Evolutionary conservation across 352 stramenopile species (phyloP).

Genomic region (Phytophthora tentaculata): DNA sequence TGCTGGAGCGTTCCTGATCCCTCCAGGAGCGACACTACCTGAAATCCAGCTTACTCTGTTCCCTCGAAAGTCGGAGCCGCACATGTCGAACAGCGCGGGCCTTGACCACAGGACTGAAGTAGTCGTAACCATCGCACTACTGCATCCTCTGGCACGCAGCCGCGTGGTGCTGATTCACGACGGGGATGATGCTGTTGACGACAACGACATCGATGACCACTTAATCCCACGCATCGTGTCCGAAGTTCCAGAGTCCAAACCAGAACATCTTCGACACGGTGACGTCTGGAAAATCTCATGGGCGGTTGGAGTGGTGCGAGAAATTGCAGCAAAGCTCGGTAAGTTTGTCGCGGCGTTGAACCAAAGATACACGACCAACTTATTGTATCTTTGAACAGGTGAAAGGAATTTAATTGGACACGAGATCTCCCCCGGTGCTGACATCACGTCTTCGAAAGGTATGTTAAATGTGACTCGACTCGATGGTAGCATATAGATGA

Average conservation of each 20-base stretch:
- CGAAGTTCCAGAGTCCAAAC: slow-evolving; percentile 51
- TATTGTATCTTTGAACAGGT: slow-evolving; percentile 23
- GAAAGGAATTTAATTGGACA: slow-evolving; percentile 46
- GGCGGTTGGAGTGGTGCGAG: slow-evolving; percentile 61
- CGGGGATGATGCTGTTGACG: slow-evolving; percentile 40
- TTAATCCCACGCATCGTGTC: slow-evolving; percentile 54
- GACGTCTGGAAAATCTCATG: slow-evolving; percentile 75
- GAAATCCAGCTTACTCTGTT: slow-evolving; percentile 92
- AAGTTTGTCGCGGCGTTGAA: slow-evolving; percentile 5
- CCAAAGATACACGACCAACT: background rate
- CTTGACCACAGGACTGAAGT: slow-evolving; percentile 60
- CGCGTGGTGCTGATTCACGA: slow-evolving; percentile 46
- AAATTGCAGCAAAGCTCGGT: slow-evolving; percentile 60
- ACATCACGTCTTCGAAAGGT: slow-evolving; percentile 43
- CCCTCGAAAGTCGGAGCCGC: slow-evolving; percentile 80
- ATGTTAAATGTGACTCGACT: too few relatives aligned
- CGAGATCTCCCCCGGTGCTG: slow-evolving; percentile 51
- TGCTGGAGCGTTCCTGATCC: slow-evolving; percentile 76
- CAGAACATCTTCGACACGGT: slow-evolving; percentile 54
- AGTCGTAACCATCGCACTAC: slow-evolving; percentile 84
- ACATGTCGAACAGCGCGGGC: slow-evolving; percentile 56
- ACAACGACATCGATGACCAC: slow-evolving; percentile 46
- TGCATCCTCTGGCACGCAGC: slow-evolving; percentile 62
- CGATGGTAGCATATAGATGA: background rate
- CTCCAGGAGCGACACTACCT: slow-evolving; percentile 68